Evolutionary conservation across 371 early-diverging fungal genomes (phyloP), one percentile per base, ranked within the genome.

Genomic region (Cladochytrium tenue): DNA sequence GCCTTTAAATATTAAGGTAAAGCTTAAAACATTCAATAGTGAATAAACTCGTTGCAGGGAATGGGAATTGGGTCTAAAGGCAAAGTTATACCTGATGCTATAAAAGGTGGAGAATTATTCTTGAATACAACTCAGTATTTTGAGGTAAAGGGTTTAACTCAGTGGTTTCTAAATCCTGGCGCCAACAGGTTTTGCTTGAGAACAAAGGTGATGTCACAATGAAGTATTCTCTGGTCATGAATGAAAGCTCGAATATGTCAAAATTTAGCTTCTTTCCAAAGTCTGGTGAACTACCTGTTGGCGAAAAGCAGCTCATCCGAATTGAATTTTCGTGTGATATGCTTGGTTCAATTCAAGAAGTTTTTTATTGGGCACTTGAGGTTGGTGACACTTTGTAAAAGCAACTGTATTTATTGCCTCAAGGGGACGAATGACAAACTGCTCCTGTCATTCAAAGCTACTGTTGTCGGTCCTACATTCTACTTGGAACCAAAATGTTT

Each of bases 381-480:
- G 83, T 83, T 23, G 15, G 43, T 35, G 34, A n/a, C 32, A 27
- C 59, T 57, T 31, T 61, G 51, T 33, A 23, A 27, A 34, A 13
- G 26, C 13, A 15, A 68, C 43, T 57, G 23, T 55, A 4, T 53
- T 35, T 26, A 53, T 13, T 25, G 20, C 35, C 3, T 27, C 3
- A 30, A 83, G 82, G 86, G 86, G 5, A 62, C 80, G 0, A 58
- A 70, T 2, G 68, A 68, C n/a, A 76, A 78, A 3, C 60, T 83
- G 25, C 32, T 33, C 1, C 62, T 84, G 7, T 28, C 32, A 2
- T 63, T 77, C 51, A 68, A 62, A 1, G 85, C 83, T 26, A 32
- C 51, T 28, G 81, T 85, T 7, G 75, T 85, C 28, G 86, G 86
- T 0, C 85, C 86, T 1, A 80, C 76, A 0, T 83, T 83, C 62